Evolutionary conservation across 225 moss, liverwort and hornwort species (phyloP).

Genomic region (Polytrichum formosum): DNA sequence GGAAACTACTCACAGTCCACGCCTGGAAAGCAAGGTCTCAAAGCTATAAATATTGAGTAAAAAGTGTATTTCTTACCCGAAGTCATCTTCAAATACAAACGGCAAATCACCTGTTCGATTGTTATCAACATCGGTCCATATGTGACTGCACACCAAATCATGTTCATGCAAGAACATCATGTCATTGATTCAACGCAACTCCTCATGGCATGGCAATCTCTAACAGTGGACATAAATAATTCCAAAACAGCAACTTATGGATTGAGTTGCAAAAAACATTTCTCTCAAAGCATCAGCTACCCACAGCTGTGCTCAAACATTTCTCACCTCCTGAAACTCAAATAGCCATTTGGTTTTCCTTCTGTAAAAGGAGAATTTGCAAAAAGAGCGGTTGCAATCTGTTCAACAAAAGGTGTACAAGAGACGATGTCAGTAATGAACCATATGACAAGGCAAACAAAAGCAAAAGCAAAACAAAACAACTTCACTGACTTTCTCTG

Average conservation of each 20-base stretch:
- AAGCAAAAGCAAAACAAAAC: slow-evolving; percentile 2
- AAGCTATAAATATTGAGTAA: too few relatives aligned
- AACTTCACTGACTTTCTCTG: too few relatives aligned
- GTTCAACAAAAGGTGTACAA: slow-evolving; percentile 4
- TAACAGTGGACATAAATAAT: background rate
- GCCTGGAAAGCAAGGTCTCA: too few relatives aligned
- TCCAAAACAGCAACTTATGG: background rate
- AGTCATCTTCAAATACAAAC: slow-evolving; percentile 73
- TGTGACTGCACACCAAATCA: slow-evolving; percentile 33
- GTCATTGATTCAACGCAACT: background rate
- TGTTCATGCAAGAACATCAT: background rate
- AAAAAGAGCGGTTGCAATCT: slow-evolving; percentile 84
- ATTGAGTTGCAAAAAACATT: background rate
- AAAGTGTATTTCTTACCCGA: slow-evolving; percentile 50
- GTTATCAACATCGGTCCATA: slow-evolving; percentile 78
- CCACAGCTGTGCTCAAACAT: background rate
- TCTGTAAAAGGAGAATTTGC: slow-evolving; percentile 74
- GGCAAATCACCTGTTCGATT: slow-evolving; percentile 71
- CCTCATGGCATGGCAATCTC: background rate
- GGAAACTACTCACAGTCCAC: too few relatives aligned
- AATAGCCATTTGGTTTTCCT: slow-evolving; percentile 66
- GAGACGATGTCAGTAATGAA: too few relatives aligned
- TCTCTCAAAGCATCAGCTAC: background rate
- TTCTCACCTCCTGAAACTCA: slow-evolving; percentile 71
- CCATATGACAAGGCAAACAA: background rate